Base-by-base conservation (phyloP, 176 grass and related monocot species). In the Raddia distichophylla region DNA sequence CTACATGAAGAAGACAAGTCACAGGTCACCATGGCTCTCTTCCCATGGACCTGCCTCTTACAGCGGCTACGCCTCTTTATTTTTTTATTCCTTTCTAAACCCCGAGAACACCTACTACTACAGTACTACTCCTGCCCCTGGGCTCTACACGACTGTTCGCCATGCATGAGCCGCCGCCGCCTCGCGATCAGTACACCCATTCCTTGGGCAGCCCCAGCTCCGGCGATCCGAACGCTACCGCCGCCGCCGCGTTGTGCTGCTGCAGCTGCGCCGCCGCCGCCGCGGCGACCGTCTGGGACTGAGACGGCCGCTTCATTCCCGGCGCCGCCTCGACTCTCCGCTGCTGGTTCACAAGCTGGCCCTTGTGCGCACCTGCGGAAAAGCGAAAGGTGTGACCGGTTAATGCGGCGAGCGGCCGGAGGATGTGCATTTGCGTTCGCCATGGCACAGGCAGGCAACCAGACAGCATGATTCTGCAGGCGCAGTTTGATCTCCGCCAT, bases 181-280 rank as follows among this genome's bases (percentile, higher is more conserved):
- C 13, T 3, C 32, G 0, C 43, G 4, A 52, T 93, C 75, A 85
- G 85, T 93, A 93, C 1, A 82, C 80, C 91, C 91, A 93, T 19
- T 93, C 91, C 50, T 79, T 60, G 0, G 91, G 91, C 56, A 93
- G 85, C 78, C 66, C 47, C 33, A 80, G 37, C 69, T 80, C 77
- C 10, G 77, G 54, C 16, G 33, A 42, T 7, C 15, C 22, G 27
- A 37, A 49, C 20, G 56, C 18, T 14, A 56, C 18, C 32, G 80
- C 45, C 2, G 49, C 27, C 0, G 53, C 54, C 0, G 71, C 53
- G 3, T 40, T 42, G 47, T 33, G 4, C 15, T 2, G 19, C 64
- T 78, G 59, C 69, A 34, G 66, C 2, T 6, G 44, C 59, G 11
- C 22, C 74, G 61, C 60, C 64, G 43, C 8, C 45, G 51, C 18